Evolutionary conservation across 768 basidiomycete genomes (phyloP).

Genomic region (Rossbeevera mucosa): DNA sequence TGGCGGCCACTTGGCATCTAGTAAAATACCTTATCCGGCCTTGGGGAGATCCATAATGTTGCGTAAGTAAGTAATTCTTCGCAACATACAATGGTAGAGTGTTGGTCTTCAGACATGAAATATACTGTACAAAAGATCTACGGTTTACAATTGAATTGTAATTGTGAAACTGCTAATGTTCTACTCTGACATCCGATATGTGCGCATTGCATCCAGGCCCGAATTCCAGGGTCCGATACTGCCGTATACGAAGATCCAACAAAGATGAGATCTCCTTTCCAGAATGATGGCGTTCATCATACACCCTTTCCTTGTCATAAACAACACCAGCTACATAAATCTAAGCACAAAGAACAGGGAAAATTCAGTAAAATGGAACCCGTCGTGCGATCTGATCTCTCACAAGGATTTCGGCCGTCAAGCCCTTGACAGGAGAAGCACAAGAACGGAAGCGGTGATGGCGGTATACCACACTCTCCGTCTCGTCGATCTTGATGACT

Average conservation of each 20-base stretch:
- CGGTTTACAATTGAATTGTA: no score
- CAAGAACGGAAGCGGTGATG: conserved; percentile 80
- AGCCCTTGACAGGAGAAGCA: conserved; percentile 77
- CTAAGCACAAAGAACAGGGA: conserved; percentile 13
- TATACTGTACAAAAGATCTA: no score
- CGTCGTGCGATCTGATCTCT: conserved; percentile 28
- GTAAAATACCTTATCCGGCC: no score
- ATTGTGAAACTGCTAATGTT: not conserved
- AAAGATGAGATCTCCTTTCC: conserved; percentile 38
- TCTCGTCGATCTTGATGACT: conserved; percentile 36
- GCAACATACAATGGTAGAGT: no score
- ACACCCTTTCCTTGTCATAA: conserved; percentile 46
- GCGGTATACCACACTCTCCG: conserved; percentile 56
- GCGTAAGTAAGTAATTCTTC: no score
- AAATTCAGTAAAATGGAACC: not conserved
- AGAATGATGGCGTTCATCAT: conserved; percentile 55
- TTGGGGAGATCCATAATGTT: no score
- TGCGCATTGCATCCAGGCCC: not conserved
- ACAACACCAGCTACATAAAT: conserved; percentile 57
- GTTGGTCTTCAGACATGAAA: no score
- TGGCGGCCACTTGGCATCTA: no score
- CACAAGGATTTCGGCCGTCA: conserved; percentile 81
- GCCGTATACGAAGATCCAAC: conserved; percentile 23
- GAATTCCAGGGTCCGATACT: conserved; percentile 19
- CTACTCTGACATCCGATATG: conserved; percentile 2